phyloP scores from a whole-genome alignment of 495 filamentous ascomycete species.

The Umbilicaria muhlenbergii region DNA sequence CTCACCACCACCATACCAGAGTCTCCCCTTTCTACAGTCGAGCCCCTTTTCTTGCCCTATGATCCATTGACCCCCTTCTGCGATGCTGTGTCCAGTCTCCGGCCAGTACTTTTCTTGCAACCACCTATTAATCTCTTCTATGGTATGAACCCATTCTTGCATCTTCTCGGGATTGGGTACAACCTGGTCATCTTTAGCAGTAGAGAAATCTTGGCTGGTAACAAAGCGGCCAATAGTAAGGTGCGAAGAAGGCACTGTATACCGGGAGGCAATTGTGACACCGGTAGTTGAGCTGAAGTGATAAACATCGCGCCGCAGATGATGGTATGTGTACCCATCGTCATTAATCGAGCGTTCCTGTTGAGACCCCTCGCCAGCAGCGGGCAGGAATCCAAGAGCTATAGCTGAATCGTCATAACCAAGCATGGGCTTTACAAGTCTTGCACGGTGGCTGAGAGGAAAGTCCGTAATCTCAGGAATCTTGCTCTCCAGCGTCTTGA shows the following conservation, averaged over 20 bases:
- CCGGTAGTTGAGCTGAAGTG: conserved; percentile 38
- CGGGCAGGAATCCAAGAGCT: conserved; percentile 74
- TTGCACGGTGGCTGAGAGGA: conserved; percentile 43
- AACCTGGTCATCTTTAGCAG: conserved; percentile 14
- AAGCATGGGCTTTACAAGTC: conserved; percentile 66
- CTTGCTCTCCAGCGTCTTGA: conserved; percentile 32
- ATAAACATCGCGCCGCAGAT: conserved; percentile 69
- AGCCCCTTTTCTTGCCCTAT: conserved; percentile 65
- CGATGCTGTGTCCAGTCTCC: conserved; percentile 22
- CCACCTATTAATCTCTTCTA: conserved; percentile 64
- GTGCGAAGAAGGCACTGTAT: conserved; percentile 76
- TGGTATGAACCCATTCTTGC: conserved; percentile 39
- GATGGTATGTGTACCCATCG: conserved; percentile 72
- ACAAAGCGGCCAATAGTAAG: conserved; percentile 76
- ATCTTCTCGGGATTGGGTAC: conserved; percentile 29
- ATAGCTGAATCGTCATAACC: conserved; percentile 75
- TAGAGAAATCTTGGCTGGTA: conserved; percentile 31
- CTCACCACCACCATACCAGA: conserved; percentile 77
- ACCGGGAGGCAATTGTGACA: conserved; percentile 51
- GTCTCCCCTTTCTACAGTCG: conserved; percentile 47
- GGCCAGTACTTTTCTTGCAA: conserved; percentile 54
- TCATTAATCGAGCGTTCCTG: conserved; percentile 11
- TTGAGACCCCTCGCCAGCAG: conserved; percentile 35
- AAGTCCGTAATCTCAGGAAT: conserved; percentile 43
- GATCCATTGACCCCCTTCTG: conserved; percentile 46